Evolutionary conservation across 768 basidiomycete species (phyloP).

Genomic region (Coprinopsis marcescibilis): DNA sequence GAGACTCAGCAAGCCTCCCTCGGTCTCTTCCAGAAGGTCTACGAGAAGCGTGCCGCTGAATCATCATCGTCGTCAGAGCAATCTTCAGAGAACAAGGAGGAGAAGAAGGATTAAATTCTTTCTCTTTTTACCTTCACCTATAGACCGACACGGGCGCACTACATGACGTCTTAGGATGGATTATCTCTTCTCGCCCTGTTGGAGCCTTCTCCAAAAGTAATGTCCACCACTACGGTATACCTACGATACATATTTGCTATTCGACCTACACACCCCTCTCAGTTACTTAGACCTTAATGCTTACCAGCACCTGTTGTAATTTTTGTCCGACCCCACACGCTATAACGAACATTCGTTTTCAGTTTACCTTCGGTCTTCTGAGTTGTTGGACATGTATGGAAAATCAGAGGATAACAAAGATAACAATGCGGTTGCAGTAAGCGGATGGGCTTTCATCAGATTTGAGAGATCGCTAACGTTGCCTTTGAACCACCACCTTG

Average conservation of each 20-base stretch:
- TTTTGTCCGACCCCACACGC: constrained; percentile 5
- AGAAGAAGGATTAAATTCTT: constrained; percentile 77
- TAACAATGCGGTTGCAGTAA: no score
- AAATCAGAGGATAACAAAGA: no score
- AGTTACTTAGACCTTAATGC: constrained; percentile 11
- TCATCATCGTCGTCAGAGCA: constrained; percentile 37
- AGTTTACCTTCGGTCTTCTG: no score
- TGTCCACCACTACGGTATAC: constrained; percentile 14
- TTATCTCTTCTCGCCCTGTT: no score
- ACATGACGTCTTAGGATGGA: no score
- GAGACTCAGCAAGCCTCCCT: constrained; percentile 94
- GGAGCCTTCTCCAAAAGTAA: constrained; percentile 29
- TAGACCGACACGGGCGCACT: no score
- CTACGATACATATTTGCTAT: constrained; percentile 16
- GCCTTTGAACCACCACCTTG: background rate
- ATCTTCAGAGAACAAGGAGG: constrained; percentile 49
- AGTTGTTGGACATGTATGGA: no score
- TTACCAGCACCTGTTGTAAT: constrained; percentile 10
- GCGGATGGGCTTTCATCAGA: no score
- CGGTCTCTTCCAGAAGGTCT: constrained; percentile 96
- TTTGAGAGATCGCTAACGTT: background rate
- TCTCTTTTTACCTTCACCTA: constrained; percentile 9
- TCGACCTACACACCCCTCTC: constrained; percentile 19
- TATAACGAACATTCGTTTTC: no score
- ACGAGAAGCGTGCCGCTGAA: constrained; percentile 87